Percentiles rank a stretch among this genome's conserved stretches.
Conservation (phyloP, 2,329 filamentous ascomycete species). For the Biscogniauxia mediterranea region DNA sequence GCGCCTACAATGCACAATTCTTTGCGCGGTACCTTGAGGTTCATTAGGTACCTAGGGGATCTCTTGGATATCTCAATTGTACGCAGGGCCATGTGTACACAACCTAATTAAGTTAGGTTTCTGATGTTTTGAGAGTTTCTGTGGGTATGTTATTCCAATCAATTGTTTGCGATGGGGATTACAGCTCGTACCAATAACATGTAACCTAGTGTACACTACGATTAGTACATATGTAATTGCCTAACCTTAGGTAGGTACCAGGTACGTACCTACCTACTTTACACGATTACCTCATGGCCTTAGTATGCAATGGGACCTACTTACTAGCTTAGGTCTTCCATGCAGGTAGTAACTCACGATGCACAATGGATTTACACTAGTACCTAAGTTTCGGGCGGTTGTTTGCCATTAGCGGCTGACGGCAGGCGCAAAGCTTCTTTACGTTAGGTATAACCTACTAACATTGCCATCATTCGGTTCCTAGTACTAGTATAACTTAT, state of each 20-base stretch:
- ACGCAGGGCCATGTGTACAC: no score
- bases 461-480: no score
- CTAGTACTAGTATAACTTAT: no score
- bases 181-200: background rate
- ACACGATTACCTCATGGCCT: no score
- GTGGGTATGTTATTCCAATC: background rate
- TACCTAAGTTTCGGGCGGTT: background rate
- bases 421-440: no score
- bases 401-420: no score
- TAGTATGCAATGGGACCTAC: no score
- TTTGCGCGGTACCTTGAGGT: background rate
- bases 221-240: no score
- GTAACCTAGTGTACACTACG: background rate
- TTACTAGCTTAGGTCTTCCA: background rate
- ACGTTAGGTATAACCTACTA: no score
- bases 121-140: background rate
- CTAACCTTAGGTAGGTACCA: no score
- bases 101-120: background rate
- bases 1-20: background rate
- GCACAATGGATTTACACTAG: background rate
- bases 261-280: no score
- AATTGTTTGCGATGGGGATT: background rate
- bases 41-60: background rate
- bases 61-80: background rate
- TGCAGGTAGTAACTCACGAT: background rate